Base-by-base conservation (phyloP, 306 rosid genomes). In the Vigna trinervia region DNA sequence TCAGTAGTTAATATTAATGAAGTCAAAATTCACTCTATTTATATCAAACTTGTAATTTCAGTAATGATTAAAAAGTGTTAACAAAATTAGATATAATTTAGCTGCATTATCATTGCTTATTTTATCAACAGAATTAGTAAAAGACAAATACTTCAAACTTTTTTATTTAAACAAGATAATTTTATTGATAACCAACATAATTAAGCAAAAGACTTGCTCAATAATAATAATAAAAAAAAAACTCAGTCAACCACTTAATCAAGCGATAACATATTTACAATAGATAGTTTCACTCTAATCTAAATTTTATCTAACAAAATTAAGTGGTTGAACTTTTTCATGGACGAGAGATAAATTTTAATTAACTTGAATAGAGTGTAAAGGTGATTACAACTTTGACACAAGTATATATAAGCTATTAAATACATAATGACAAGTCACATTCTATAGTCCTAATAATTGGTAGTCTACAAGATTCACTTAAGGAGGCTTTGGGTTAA, bases 401-500 rank as follows among this genome's bases (percentile, higher is more conserved):
- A 75, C 41, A 68, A n/a, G 11, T 48, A 70, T 36, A 34, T 14
- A 65, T 17, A 57, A 69, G 68, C 76, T 67, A 61, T 74, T 73
- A 56, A 63, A 60, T 62, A 73, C 71, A 28, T 57, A 48, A 63
- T 28, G 51, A 19, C 71, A 50, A 64, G 48, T 70, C 4, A 66
- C 28, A n/a, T 65, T 64, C 36, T 56, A 5, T 12, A 34, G 39
- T 61, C 43, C 81, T 78, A 81, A 34, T 23, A 26, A 32, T 26
- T 20, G 45, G 69, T 65, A 62, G 19, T 39, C 59, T 81, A 69
- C 69, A 62, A 74, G 57, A 54, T 54, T 56, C 30, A 56, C 57
- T 74, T 12, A 64, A 39, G 7, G 66, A 78, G 45, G 17, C 32
- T 46, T 45, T 13, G 5, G 20, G 46, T 71, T 60, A 79, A 23